A percentile compares a stretch with the other conserved stretches of the same genome.
Evolutionary conservation across 2,329 filamentous ascomycete species (phyloP).

Genomic region (Onygenales sp.): DNA sequence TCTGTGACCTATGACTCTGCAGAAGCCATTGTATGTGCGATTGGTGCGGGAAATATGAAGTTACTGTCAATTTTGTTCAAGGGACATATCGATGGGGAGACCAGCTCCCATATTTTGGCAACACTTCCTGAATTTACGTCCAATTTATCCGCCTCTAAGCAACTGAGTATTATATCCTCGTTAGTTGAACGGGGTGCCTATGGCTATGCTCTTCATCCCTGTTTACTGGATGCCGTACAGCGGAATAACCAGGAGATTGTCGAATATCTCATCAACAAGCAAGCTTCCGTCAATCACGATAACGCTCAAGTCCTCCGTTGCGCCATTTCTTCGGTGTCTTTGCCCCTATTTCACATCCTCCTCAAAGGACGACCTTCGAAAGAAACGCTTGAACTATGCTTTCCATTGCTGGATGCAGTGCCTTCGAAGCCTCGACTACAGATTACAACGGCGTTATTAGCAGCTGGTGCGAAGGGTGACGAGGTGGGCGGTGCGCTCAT

Average conservation of each 20-base stretch:
- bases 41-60: slow-evolving; percentile 38
- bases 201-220: slow-evolving; percentile 13
- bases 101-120: slow-evolving; percentile 36
- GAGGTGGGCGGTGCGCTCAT: slow-evolving; percentile 7
- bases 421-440: slow-evolving; percentile 5
- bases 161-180: slow-evolving; percentile 12
- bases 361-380: slow-evolving; percentile 11
- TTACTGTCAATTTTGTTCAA: slow-evolving; percentile 41
- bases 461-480: slow-evolving; percentile 11
- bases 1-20: slow-evolving; percentile 48
- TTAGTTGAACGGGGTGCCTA: slow-evolving; percentile 11
- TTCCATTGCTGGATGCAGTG: slow-evolving; percentile 6
- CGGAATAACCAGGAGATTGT: slow-evolving; percentile 14
- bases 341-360: slow-evolving; percentile 10
- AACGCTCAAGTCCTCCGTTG: slow-evolving; percentile 12
- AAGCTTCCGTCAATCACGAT: slow-evolving; percentile 17
- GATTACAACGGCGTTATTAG: slow-evolving; percentile 7
- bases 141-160: slow-evolving; percentile 8
- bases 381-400: slow-evolving; percentile 7
- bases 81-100: slow-evolving; percentile 34
- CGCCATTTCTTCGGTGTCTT: slow-evolving; percentile 10
- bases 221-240: slow-evolving; percentile 13
- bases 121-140: slow-evolving; percentile 7
- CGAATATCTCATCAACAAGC: slow-evolving; percentile 13
- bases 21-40: slow-evolving; percentile 40